Percentiles rank a stretch among this genome's conserved stretches.
phyloP scores from a whole-genome alignment of 192 early-diverging fungal genomes.

The Coemansia pectinata region DNA sequence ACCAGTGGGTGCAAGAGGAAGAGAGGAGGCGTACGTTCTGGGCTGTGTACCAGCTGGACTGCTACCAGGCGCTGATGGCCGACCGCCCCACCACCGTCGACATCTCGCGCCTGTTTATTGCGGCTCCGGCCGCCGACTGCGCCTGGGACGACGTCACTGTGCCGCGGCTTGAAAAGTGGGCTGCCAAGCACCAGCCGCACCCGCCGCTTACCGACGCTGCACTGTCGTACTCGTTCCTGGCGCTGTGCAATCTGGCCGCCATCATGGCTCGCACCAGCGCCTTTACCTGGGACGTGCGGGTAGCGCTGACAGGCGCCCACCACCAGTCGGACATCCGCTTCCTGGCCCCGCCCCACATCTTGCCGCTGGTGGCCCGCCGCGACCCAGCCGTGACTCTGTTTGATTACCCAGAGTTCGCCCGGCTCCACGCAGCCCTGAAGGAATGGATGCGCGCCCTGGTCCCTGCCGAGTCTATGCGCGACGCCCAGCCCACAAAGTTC shows the following conservation, averaged over 20 bases:
- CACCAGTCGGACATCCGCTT: conserved; percentile 22
- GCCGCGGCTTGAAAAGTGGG: conserved; percentile 44
- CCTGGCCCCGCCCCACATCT: conserved; percentile 3
- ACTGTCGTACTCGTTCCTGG: conserved; percentile 44
- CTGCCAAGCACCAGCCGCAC: conserved; percentile 29
- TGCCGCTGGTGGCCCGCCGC: neutral
- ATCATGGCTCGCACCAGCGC: conserved; percentile 38
- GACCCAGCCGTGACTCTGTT: conserved; percentile 20
- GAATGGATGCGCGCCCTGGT: conserved; percentile 31
- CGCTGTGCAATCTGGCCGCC: conserved; percentile 33
- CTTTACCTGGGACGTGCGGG: conserved; percentile 43
- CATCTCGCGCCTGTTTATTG: conserved; percentile 33
- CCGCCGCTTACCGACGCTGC: conserved; percentile 18
- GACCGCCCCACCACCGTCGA: conserved; percentile 49
- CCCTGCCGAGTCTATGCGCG: conserved; percentile 27
- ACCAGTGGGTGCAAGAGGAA: conserved; percentile 39
- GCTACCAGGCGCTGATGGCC: conserved; percentile 48
- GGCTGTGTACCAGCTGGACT: conserved; percentile 51
- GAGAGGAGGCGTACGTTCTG: conserved; percentile 51
- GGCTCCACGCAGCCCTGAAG: conserved; percentile 20
- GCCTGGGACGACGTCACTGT: conserved; percentile 51
- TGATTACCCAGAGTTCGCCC: conserved; percentile 35
- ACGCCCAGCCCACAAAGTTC: conserved; percentile 10
- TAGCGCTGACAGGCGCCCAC: conserved; percentile 11
- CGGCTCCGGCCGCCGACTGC: conserved; percentile 34